phyloP scores from a whole-genome alignment of 306 rosid genomes.

The Acacia confusa region DNA sequence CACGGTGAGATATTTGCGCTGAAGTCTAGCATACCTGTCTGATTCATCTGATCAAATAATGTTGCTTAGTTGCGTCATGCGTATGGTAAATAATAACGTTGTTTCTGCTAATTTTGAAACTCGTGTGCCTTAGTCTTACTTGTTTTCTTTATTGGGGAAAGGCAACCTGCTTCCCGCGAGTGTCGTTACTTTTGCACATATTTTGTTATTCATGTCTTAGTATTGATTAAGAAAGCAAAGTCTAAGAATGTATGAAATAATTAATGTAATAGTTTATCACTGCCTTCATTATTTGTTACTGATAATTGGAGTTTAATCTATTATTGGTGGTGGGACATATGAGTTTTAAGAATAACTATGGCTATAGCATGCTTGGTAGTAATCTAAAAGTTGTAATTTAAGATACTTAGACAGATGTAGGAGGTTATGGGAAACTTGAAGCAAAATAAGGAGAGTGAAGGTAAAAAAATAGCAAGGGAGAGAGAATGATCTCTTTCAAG shows the following conservation, averaged over 20 bases:
- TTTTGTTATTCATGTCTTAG: background rate
- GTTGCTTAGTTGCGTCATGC: background rate
- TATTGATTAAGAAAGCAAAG: background rate
- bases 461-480: background rate
- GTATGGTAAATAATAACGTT: background rate
- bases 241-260: background rate
- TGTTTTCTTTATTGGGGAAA: background rate
- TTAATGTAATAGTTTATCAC: background rate
- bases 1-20: conserved; percentile 48
- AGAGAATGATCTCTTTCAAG: background rate
- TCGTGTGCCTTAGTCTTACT: background rate
- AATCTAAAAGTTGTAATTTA: background rate
- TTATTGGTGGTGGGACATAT: background rate
- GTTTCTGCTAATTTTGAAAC: background rate
- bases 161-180: background rate
- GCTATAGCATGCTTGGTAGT: background rate
- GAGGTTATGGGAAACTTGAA: background rate
- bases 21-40: background rate
- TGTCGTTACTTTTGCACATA: background rate
- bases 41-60: background rate
- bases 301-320: background rate
- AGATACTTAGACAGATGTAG: background rate
- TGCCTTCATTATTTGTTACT: background rate
- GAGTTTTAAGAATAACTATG: background rate
- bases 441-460: background rate